A percentile compares a stretch with the other conserved stretches of the same genome.
Evolutionary conservation across 176 grass and related monocot genomes (phyloP).

Genomic region (Triticum urartu): DNA sequence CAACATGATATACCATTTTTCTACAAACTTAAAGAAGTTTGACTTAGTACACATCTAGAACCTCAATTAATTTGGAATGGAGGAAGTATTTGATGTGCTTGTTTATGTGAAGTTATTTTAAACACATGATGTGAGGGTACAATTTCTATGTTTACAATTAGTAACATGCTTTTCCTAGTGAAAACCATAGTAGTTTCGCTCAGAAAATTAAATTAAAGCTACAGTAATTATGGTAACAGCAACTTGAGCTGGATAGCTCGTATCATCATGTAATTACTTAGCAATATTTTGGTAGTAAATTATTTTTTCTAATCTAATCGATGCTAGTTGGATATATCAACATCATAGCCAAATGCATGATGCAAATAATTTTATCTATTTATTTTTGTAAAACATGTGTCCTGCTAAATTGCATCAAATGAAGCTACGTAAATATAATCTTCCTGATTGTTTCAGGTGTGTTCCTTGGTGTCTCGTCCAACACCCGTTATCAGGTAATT

Average conservation of each 20-base stretch:
- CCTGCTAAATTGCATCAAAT: neutral
- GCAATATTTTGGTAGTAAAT: neutral
- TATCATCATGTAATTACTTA: neutral
- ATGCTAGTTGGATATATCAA: neutral
- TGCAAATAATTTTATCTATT: neutral
- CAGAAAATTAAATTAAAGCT: neutral
- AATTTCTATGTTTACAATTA: neutral
- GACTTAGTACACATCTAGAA: too few relatives aligned
- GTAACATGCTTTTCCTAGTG: neutral
- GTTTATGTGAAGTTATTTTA: neutral
- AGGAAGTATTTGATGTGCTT: neutral
- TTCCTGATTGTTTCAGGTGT: conserved; percentile 56
- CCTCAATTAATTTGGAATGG: too few relatives aligned
- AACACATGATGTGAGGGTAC: neutral
- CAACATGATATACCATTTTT: too few relatives aligned
- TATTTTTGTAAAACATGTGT: neutral
- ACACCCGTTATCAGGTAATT: conserved; percentile 93
- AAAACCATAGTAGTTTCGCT: neutral
- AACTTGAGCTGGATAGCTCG: neutral
- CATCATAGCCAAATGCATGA: neutral
- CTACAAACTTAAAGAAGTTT: too few relatives aligned
- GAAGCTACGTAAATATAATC: conserved; percentile 27
- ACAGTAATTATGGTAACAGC: neutral
- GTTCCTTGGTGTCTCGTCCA: conserved; percentile 88
- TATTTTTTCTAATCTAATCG: neutral